A percentile compares a stretch with the other conserved stretches of the same genome.
Evolutionary conservation across 768 basidiomycete genomes (phyloP).

Genomic region (Baorangia bicolor): DNA sequence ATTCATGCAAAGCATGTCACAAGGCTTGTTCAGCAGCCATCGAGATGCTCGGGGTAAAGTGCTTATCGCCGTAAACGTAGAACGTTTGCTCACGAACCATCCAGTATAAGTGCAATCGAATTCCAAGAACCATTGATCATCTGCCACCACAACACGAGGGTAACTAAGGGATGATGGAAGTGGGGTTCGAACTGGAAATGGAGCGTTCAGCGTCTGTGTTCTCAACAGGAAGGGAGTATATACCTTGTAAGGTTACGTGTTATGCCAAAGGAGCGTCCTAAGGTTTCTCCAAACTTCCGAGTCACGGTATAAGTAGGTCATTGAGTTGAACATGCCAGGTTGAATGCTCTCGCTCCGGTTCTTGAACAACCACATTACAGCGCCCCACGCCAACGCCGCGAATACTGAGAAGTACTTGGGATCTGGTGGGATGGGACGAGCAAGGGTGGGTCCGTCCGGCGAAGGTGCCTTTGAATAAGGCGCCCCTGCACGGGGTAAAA

Average conservation of each 20-base stretch:
- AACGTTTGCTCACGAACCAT: slow-evolving; percentile 6
- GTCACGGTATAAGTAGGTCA: slow-evolving; percentile 94
- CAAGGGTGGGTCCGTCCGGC: slow-evolving; percentile 40
- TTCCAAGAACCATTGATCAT: slow-evolving; percentile 53
- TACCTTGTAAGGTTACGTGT: slow-evolving; percentile 47
- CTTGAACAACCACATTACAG: slow-evolving; percentile 95
- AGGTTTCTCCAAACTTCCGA: slow-evolving; percentile 84
- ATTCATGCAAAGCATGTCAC: slow-evolving; percentile 55
- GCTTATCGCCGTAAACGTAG: background rate
- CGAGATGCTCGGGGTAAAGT: slow-evolving; percentile 64
- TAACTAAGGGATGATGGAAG: slow-evolving; percentile 15
- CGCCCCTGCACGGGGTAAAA: slow-evolving; percentile 75
- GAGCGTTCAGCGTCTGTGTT: background rate
- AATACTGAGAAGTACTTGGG: slow-evolving; percentile 82
- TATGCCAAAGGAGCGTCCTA: slow-evolving; percentile 89
- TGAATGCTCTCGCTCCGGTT: slow-evolving; percentile 88
- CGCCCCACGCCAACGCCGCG: slow-evolving; percentile 89
- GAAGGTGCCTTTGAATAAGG: slow-evolving; percentile 50
- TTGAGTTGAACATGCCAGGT: slow-evolving; percentile 94
- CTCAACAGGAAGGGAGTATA: background rate
- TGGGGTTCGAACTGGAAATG: slow-evolving; percentile 4
- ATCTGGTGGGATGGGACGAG: slow-evolving; percentile 80
- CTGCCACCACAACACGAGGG: slow-evolving; percentile 27
- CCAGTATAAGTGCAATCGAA: slow-evolving; percentile 63
- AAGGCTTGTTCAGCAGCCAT: slow-evolving; percentile 65